Evolutionary conservation across 83 land plant species (phyloP).

Genomic region (Diphasiastrum complanatum): DNA sequence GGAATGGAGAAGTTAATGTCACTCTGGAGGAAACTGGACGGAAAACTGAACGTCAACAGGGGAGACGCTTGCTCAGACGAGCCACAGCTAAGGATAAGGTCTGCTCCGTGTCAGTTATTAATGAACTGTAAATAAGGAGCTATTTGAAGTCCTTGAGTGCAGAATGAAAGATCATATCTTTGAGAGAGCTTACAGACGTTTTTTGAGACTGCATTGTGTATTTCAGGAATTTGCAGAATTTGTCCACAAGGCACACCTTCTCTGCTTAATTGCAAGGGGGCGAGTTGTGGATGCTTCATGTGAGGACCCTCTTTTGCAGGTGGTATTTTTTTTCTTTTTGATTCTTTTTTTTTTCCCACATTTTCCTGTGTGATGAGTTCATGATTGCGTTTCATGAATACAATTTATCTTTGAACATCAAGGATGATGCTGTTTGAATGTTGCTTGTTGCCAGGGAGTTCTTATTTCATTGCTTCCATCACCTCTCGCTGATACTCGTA

Average conservation of each 20-base stretch:
- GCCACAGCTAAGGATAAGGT: slow-evolving; percentile 96
- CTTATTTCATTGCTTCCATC: slow-evolving; percentile 65
- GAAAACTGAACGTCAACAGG: slow-evolving; percentile 22
- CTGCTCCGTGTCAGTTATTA: neutral
- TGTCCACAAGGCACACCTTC: slow-evolving; percentile 85
- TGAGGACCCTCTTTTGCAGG: slow-evolving; percentile 82
- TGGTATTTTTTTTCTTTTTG: slow-evolving; percentile 15
- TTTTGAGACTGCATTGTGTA: slow-evolving; percentile 6
- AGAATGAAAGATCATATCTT: neutral
- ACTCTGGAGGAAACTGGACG: slow-evolving; percentile 42
- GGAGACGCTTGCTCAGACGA: slow-evolving; percentile 37
- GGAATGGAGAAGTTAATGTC: slow-evolving; percentile 50
- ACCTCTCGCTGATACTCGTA: slow-evolving; percentile 26
- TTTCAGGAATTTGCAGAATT: slow-evolving; percentile 75
- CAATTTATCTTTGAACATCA: neutral
- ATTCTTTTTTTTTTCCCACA: neutral
- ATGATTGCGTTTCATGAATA: neutral
- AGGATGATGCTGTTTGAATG: no score
- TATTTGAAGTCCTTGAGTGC: neutral
- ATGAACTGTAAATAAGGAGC: neutral
- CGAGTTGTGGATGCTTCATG: slow-evolving; percentile 70
- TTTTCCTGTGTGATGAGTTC: neutral
- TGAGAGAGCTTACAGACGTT: neutral
- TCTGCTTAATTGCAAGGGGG: slow-evolving; percentile 84
- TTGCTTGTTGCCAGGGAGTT: slow-evolving; percentile 63